A percentile compares a stretch with the other conserved stretches of the same genome.
These are phyloP conservation scores for Coelastrella sp. DNA, from an alignment of 139 green algal genomes.

Conservation along the genomic window DNA sequence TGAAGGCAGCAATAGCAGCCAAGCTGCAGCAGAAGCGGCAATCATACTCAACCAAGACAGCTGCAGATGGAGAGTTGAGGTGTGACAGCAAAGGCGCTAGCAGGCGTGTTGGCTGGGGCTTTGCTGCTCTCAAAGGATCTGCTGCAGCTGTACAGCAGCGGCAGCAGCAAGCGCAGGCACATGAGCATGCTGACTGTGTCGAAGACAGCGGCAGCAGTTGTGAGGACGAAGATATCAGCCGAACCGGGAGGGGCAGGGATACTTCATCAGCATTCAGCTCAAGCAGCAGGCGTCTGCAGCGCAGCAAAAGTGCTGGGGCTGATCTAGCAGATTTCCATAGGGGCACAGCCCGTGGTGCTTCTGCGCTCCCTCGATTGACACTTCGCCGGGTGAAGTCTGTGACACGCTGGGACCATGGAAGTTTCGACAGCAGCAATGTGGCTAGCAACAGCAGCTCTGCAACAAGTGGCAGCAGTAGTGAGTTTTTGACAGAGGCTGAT, in stretches of 20 bases:
- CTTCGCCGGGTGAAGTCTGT: conserved; percentile 3
- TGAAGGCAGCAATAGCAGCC: conserved; percentile 14
- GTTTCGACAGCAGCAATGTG: not conserved
- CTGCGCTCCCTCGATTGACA: conserved; percentile 19
- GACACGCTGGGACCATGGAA: conserved; percentile 4
- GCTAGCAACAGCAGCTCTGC: not conserved
- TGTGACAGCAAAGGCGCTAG: not conserved
- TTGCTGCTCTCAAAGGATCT: not conserved
- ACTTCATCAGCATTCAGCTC: not conserved
- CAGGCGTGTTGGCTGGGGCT: not conserved
- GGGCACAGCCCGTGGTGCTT: not conserved
- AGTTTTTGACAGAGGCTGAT: not conserved
- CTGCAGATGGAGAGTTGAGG: no score
- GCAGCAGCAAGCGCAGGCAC: not conserved
- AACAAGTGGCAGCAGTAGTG: not conserved
- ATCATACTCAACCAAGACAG: not conserved
- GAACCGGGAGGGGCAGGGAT: not conserved
- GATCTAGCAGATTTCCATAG: not conserved
- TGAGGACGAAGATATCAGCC: not conserved
- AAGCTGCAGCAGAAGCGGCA: conserved; percentile 5
- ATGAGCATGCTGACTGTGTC: no score
- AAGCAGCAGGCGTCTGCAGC: conserved; percentile 23
- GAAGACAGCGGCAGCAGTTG: not conserved
- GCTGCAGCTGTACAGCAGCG: conserved; percentile 16
- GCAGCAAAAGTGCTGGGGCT: conserved; percentile 37